phyloP scores from a whole-genome alignment of 805 yeast species.

The Candida lessepsii region DNA sequence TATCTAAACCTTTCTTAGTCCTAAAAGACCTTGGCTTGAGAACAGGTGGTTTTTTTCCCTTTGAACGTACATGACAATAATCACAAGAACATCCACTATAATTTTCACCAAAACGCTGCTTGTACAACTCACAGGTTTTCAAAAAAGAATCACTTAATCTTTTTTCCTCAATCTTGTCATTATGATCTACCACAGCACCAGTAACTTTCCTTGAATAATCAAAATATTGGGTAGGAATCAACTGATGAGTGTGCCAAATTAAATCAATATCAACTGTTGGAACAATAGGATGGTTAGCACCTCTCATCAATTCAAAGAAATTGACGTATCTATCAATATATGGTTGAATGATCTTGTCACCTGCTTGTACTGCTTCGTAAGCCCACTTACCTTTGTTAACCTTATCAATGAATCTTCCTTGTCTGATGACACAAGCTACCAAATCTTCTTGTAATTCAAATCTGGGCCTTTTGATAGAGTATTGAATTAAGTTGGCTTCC shows the following conservation, averaged over 20 bases:
- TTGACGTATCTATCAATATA: conserved; percentile 19
- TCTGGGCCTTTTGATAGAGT: neutral
- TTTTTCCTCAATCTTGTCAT: conserved; percentile 24
- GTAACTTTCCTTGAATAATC: conserved; percentile 4
- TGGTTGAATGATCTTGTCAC: conserved; percentile 9
- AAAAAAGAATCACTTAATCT: conserved; percentile 18
- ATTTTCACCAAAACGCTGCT: neutral
- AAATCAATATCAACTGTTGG: conserved; percentile 11
- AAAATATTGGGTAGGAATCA: conserved; percentile 1
- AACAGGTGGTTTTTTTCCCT: neutral
- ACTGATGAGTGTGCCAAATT: conserved; percentile 11
- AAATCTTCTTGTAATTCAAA: conserved; percentile 16
- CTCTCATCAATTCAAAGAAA: conserved; percentile 15
- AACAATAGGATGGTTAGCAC: conserved; percentile 5
- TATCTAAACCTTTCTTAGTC: neutral
- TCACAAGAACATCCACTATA: conserved; percentile 2
- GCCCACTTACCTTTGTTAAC: conserved; percentile 10
- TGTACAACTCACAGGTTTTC: conserved; percentile 12
- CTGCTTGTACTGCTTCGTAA: neutral
- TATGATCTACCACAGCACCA: conserved; percentile 14
- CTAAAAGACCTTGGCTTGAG: neutral
- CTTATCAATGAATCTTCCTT: conserved; percentile 22
- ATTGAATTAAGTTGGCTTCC: conserved; percentile 3
- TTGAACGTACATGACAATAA: neutral
- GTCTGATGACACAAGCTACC: conserved; percentile 25